Conservation (phyloP, 768 basidiomycete genomes). For the Boletus bicolor region DNA sequence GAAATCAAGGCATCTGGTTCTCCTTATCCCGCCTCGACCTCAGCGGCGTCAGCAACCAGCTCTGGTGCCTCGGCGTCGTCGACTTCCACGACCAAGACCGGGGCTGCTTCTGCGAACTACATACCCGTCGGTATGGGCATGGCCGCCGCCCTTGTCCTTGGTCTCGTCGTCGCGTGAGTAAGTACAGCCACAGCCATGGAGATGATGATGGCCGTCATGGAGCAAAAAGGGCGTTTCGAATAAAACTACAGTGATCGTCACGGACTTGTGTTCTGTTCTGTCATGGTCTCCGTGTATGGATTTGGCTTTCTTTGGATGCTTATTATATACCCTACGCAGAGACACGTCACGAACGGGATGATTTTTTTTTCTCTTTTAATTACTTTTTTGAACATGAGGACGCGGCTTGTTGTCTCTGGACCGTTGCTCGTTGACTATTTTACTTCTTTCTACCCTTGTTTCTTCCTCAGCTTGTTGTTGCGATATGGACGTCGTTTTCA, state of each 20-base stretch:
- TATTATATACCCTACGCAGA: conserved; percentile 19
- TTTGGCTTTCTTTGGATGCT: conserved; percentile 1
- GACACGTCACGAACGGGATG: conserved; percentile 1
- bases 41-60: conserved; percentile 23
- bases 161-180: conserved; percentile 27
- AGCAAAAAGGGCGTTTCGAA: background rate
- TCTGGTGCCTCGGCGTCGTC: conserved; percentile 15
- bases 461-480: no score
- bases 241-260: background rate
- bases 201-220: background rate
- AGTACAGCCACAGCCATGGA: background rate
- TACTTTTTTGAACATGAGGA: no score
- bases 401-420: background rate
- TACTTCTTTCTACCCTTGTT: no score
- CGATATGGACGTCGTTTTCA: no score
- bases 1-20: conserved; percentile 58
- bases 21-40: conserved; percentile 43
- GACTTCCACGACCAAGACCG: conserved; percentile 11
- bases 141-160: conserved; percentile 26
- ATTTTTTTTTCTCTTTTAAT: no score
- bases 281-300: conserved; percentile 2
- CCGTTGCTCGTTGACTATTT: background rate
- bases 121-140: conserved; percentile 29
- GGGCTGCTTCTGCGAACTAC: conserved; percentile 19
- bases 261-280: background rate